Evolutionary conservation across 1,139 yeast genomes (phyloP), one percentile per base, ranked within the genome.

Genomic region (Yamadazyma diospyri): DNA sequence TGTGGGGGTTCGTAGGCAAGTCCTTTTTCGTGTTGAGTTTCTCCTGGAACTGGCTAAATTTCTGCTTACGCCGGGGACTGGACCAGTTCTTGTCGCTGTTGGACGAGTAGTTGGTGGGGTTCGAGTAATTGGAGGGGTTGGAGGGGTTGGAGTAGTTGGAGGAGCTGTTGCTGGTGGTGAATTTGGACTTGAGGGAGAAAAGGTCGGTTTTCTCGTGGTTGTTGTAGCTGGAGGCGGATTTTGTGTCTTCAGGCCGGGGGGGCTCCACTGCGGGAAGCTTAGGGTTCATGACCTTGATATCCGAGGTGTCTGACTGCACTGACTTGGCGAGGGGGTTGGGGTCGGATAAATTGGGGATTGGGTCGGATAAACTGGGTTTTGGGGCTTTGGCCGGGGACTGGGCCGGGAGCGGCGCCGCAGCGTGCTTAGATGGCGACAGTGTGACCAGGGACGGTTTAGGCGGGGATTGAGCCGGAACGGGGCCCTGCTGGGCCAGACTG

Each of bases 111-210:
- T 55, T 57, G 10, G 79, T 72, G 16, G 76, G 75, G 37, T 67
- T 64, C 1, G 81, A 73, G n/a, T n/a, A n/a, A n/a, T n/a, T n/a
- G n/a, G 76, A 61, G 20, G 59, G 59, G 30, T 54, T 57, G 10
- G 79, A 72, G 16, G 76, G 75, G 37, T 67, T 64, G 1, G 81
- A 73, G 46, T 70, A 75, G 27, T 67, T 64, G 21, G 69, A 60
- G 33, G 62, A 61, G 1, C 65, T 58, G 36, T 57, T 54, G 34
- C 63, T 55, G 33, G 45, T 48, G 12, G 41, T 41, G 35, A 56
- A 47, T 29, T 46, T 47, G n/a, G 35, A 35, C 33, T 29, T 42
- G 14, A 36, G 28, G 20, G 68, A 61, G 37, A 66, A 64, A 8
- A 63, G 55, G 27, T 65, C 69, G 29, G 54, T 57, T 33, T 53